phyloP scores from a whole-genome alignment of 2,329 filamentous ascomycete species.

The Ophiostoma triangulosporum region DNA sequence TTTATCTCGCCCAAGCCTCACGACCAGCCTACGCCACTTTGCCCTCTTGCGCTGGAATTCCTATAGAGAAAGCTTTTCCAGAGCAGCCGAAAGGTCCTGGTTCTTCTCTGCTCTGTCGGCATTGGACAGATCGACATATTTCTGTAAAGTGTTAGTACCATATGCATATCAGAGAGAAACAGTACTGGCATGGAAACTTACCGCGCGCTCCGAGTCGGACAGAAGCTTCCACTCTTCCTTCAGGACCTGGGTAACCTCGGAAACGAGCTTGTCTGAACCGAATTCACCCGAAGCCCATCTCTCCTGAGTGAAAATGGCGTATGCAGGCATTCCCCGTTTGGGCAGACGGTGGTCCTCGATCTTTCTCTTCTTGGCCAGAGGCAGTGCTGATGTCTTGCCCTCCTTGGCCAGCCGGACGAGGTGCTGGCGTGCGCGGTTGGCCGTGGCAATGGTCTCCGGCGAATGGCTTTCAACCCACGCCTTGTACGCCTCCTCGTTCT shows the following conservation, averaged over 20 bases:
- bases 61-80: neutral
- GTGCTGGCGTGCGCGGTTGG: constrained; percentile 33
- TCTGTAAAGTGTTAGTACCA: neutral
- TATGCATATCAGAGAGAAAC: too few relatives aligned
- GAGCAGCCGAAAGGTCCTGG: neutral
- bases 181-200: constrained; percentile 18
- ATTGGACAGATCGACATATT: neutral
- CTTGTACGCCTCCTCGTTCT: constrained; percentile 28
- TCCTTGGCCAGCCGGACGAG: constrained; percentile 24
- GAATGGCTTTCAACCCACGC: constrained; percentile 35
- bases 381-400: constrained; percentile 10
- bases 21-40: too few relatives aligned
- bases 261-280: constrained; percentile 1
- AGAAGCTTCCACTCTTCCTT: constrained; percentile 30
- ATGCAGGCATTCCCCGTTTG: constrained; percentile 24
- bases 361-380: constrained; percentile 14
- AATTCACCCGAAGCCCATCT: constrained; percentile 22
- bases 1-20: too few relatives aligned
- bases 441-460: constrained; percentile 26
- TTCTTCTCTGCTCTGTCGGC: neutral
- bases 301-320: constrained; percentile 24
- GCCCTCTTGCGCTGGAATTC: neutral
- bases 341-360: constrained; percentile 37
- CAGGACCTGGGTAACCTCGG: constrained; percentile 18
- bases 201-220: constrained; percentile 27